A percentile compares a stretch with the other conserved stretches of the same genome.
Conservation (phyloP, 805 yeast species). For the Lipomyces yamadae region DNA sequence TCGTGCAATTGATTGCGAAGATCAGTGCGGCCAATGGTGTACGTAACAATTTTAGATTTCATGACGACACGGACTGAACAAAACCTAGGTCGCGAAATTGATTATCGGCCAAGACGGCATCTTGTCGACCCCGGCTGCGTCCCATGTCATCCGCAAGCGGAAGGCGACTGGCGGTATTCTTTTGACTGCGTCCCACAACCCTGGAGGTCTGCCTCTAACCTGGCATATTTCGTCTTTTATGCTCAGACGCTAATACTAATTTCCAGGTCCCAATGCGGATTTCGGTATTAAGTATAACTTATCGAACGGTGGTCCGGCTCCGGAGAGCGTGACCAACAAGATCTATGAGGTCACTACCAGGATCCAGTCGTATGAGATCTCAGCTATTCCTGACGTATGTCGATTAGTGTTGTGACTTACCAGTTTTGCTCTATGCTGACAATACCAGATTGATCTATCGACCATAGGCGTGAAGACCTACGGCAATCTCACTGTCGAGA, state of each 20-base stretch:
- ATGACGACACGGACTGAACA: neutral
- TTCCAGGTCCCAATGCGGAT: slow-evolving; percentile 72
- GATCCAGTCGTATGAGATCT: slow-evolving; percentile 64
- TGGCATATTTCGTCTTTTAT: neutral
- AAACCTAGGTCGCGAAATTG: slow-evolving; percentile 52
- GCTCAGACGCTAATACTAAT: neutral
- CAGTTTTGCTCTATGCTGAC: neutral
- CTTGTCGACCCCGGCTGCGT: slow-evolving; percentile 94
- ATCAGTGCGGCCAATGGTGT: slow-evolving; percentile 94
- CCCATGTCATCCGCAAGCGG: slow-evolving; percentile 82
- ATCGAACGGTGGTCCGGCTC: slow-evolving; percentile 98
- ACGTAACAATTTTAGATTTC: slow-evolving; percentile 4
- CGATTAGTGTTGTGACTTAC: neutral
- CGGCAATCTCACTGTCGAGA: slow-evolving; percentile 73
- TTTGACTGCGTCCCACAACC: slow-evolving; percentile 95
- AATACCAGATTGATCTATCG: slow-evolving; percentile 57
- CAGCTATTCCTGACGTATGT: slow-evolving; percentile 57
- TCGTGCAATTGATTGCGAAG: slow-evolving; percentile 77
- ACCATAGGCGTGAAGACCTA: slow-evolving; percentile 57
- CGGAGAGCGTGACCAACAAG: slow-evolving; percentile 88
- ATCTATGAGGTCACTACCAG: slow-evolving; percentile 72
- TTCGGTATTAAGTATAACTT: slow-evolving; percentile 95
- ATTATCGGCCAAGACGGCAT: slow-evolving; percentile 88
- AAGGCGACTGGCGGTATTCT: slow-evolving; percentile 89
- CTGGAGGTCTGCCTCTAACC: slow-evolving; percentile 62